Base-by-base conservation (phyloP, 169 alveolate species). In the Miamiensis avidus region DNA sequence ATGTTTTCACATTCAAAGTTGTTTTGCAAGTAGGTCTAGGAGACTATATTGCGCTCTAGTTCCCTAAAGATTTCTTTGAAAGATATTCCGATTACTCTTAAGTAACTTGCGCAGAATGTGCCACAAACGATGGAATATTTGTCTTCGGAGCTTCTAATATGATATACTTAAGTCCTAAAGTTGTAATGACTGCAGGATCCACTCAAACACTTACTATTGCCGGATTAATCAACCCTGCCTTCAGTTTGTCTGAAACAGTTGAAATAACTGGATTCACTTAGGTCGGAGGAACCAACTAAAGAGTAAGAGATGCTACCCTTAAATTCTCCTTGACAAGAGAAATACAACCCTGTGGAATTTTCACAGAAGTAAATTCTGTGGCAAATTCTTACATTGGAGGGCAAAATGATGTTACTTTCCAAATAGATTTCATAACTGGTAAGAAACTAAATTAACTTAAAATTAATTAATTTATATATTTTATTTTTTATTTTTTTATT, bases 81-180 rank as follows among this genome's bases (percentile, higher is more conserved):
- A 79, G 84, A 65, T 79, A 49, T 49, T 34, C 76, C 29, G 84
- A 79, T 64, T 79, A 79, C 16, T 79, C 84, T 16, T 0, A 31
- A 15, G 84, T 79, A 26, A 31, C n/a, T 29, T 20, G 16, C 74
- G 74, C 26, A 65, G 74, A 65, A 16, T 26, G 76, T 6, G 31
- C 28, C 6, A 26, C 6, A 26, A 29, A 11, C 28, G 29, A 75
- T 29, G 76, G 28, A 27, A 64, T 28, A 29, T 79, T 49, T 29
- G 84, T 79, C 29, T 79, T 79, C 65, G 84, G 84, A 11, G 65
- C 64, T 29, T 79, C 84, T 25, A 79, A 79, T 65, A 32, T 79
- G 76, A 79, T 79, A 34, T 79, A 79, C 64, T 28, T 79, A 64
- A 34, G 31, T 29, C 84, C 84, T 1, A 28, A 27, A 49, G 31